These are phyloP conservation scores for Scheffersomyces cryptocercus DNA, from an alignment of 1,139 yeast species.

Conservation along the genomic window DNA sequence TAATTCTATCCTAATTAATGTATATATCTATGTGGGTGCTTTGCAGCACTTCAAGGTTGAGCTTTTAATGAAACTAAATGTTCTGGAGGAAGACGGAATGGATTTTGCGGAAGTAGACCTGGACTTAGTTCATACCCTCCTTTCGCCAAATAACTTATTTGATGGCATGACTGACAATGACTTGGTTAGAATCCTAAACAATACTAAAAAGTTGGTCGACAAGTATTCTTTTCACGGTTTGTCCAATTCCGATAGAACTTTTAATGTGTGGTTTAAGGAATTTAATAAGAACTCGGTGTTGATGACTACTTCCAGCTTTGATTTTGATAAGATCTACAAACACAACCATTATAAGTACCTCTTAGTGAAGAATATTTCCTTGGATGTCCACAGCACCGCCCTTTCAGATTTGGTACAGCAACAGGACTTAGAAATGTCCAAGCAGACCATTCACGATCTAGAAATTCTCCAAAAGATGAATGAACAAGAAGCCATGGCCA, in stretches of 20 bases:
- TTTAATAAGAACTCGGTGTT: constrained; percentile 23
- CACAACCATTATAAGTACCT: constrained; percentile 6
- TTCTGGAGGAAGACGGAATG: constrained; percentile 10
- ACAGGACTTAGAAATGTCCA: constrained; percentile 36
- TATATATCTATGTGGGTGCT: constrained; percentile 62
- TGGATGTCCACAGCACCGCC: neutral
- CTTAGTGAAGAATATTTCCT: neutral
- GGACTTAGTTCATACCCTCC: constrained; percentile 46
- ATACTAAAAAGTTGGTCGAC: constrained; percentile 31
- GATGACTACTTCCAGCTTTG: constrained; percentile 16
- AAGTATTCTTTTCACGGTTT: constrained; percentile 29
- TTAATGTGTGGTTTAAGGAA: constrained; percentile 37
- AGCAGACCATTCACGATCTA: constrained; percentile 22
- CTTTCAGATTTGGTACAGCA: constrained; percentile 13
- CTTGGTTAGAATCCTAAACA: constrained; percentile 36
- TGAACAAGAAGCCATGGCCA: constrained; percentile 27
- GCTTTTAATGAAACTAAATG: constrained; percentile 31
- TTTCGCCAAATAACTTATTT: constrained; percentile 37
- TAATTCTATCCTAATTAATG: constrained; percentile 39
- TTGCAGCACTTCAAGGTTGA: constrained; percentile 41
- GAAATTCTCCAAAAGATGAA: constrained; percentile 20
- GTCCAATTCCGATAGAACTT: constrained; percentile 25
- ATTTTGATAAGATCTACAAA: constrained; percentile 1
- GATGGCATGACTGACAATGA: constrained; percentile 31
- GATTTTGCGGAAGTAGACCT: constrained; percentile 29